These are phyloP conservation scores for Colletotrichum sp. DNA, from an alignment of 2,329 filamentous ascomycete genomes.

Conservation along the genomic window DNA sequence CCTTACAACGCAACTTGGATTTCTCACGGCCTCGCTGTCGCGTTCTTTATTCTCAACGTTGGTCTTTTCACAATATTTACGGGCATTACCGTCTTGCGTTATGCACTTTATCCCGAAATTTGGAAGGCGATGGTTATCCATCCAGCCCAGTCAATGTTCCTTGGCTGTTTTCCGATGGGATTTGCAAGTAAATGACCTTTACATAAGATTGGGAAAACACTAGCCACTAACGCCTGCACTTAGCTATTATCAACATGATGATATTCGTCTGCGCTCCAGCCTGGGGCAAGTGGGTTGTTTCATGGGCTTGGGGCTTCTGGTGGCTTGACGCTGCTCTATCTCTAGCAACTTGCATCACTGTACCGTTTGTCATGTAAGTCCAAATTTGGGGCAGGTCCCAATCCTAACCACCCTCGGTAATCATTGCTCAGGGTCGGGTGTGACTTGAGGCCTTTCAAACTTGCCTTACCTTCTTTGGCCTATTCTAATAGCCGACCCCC, in stretches of 20 bases:
- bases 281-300: constrained; percentile 65
- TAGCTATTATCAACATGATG: constrained; percentile 68
- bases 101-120: constrained; percentile 68
- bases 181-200: constrained; percentile 56
- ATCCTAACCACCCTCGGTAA: not conserved
- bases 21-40: constrained; percentile 43
- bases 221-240: not conserved
- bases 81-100: constrained; percentile 62
- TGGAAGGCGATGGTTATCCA: constrained; percentile 71
- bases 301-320: constrained; percentile 63
- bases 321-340: constrained; percentile 61
- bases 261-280: constrained; percentile 60
- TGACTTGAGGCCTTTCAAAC: not conserved
- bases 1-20: constrained; percentile 66
- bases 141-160: constrained; percentile 70
- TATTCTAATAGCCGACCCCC: not conserved
- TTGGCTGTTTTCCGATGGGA: constrained; percentile 73
- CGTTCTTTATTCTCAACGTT: constrained; percentile 66
- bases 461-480: too few relatives aligned
- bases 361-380: constrained; percentile 61
- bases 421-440: not conserved
- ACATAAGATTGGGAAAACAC: constrained; percentile 12
- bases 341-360: constrained; percentile 56
- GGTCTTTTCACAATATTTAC: constrained; percentile 61
- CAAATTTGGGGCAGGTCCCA: not conserved